These are phyloP conservation scores for Xerocomus amazonicus DNA, from an alignment of 1,284 basidiomycete genomes.

Conservation along the genomic window DNA sequence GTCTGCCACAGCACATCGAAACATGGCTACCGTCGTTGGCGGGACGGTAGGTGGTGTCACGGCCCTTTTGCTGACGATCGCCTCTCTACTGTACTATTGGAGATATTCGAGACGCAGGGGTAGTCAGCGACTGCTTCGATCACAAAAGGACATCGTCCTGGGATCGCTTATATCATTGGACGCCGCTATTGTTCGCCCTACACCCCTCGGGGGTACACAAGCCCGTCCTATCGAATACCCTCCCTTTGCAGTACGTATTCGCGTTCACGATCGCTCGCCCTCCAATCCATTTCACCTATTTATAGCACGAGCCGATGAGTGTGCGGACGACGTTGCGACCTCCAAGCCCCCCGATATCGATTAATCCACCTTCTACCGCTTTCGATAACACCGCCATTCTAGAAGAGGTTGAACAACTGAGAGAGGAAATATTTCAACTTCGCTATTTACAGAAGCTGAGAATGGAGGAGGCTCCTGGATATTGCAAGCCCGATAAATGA, in stretches of 20 bases:
- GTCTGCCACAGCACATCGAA: background rate
- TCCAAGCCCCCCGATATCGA: background rate
- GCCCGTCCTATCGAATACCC: background rate
- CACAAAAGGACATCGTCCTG: background rate
- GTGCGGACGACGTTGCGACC: background rate
- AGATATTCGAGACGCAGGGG: background rate
- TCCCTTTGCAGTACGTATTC: background rate
- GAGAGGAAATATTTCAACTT: constrained; percentile 14
- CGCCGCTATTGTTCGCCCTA: background rate
- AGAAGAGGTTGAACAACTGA: constrained; percentile 8
- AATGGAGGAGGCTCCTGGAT: background rate
- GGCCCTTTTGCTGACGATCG: background rate
- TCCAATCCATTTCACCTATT: background rate
- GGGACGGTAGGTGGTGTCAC: background rate
- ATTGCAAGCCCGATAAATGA: background rate
- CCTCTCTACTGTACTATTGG: background rate
- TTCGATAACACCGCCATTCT: background rate
- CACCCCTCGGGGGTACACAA: background rate
- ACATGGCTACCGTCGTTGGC: background rate
- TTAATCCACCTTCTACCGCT: constrained; percentile 1
- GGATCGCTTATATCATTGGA: background rate
- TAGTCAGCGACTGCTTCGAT: background rate
- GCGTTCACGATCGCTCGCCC: background rate
- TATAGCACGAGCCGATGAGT: background rate
- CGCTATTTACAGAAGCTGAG: constrained; percentile 30